phyloP scores from a whole-genome alignment of 2,329 filamentous ascomycete species.

The Verticillium longisporum region DNA sequence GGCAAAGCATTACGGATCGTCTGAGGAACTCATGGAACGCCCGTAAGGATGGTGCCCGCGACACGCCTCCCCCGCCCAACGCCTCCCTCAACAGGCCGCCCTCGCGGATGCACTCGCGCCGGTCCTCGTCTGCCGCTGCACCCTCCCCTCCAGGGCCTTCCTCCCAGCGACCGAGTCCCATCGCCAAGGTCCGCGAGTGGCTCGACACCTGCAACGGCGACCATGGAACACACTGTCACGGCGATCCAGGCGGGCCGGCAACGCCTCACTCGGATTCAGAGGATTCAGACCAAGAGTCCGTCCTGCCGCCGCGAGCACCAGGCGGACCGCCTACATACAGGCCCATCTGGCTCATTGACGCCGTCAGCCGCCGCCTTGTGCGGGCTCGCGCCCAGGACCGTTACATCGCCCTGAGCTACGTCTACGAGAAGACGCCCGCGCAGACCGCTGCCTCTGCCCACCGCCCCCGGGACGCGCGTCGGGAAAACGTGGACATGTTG shows the following conservation, averaged over 20 bases:
- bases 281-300: not conserved
- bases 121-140: slow-evolving; percentile 6
- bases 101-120: slow-evolving; percentile 3
- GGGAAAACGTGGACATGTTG: slow-evolving; percentile 27
- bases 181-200: slow-evolving; percentile 33
- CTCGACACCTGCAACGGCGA: slow-evolving; percentile 34
- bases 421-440: slow-evolving; percentile 24
- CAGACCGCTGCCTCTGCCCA: slow-evolving; percentile 13
- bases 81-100: not conserved
- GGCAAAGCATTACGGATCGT: slow-evolving; percentile 33
- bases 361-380: slow-evolving; percentile 30
- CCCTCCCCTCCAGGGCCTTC: slow-evolving; percentile 12
- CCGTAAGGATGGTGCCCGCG: slow-evolving; percentile 9
- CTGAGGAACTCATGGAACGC: slow-evolving; percentile 20
- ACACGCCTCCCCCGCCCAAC: slow-evolving; percentile 5
- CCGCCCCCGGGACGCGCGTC: slow-evolving; percentile 22
- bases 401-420: slow-evolving; percentile 40
- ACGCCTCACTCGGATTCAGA: slow-evolving; percentile 5
- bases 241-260: slow-evolving; percentile 13
- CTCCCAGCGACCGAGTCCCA: slow-evolving; percentile 22
- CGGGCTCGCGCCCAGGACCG: slow-evolving; percentile 28
- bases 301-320: not conserved
- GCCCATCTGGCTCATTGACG: slow-evolving; percentile 33
- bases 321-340: slow-evolving; percentile 22
- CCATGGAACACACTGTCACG: slow-evolving; percentile 32